A percentile compares a stretch with the other conserved stretches of the same genome.
These are phyloP conservation scores for Debaryomycetaceae sp. DNA, from an alignment of 1,139 yeast genomes.

Conservation along the genomic window DNA sequence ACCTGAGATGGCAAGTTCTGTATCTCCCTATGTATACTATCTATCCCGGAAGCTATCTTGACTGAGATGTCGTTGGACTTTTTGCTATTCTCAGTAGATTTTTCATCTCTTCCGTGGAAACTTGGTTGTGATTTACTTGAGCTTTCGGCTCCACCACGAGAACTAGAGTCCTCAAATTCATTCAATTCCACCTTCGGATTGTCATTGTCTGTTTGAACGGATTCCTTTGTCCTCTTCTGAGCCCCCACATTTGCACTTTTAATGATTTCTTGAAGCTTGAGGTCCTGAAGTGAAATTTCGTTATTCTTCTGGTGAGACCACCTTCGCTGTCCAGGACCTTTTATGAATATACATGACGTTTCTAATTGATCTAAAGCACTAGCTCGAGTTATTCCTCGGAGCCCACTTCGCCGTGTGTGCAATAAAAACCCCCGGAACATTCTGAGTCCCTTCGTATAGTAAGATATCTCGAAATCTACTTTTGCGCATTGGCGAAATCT, in stretches of 20 bases:
- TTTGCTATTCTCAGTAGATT: neutral
- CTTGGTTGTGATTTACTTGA: neutral
- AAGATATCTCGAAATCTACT: neutral
- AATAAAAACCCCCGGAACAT: neutral
- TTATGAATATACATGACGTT: neutral
- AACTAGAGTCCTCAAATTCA: neutral
- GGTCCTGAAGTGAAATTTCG: neutral
- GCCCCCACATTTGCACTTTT: conserved; percentile 22
- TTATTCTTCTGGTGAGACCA: neutral
- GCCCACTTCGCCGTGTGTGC: no score
- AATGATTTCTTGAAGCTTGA: conserved; percentile 13
- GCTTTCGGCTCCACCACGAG: neutral
- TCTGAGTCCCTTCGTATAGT: neutral
- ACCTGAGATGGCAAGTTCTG: conserved; percentile 30
- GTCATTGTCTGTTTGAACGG: conserved; percentile 1
- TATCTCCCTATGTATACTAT: conserved; percentile 19
- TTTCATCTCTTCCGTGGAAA: neutral
- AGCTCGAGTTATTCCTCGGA: no score
- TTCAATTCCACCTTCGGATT: conserved; percentile 1
- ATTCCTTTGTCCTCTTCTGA: conserved; percentile 13
- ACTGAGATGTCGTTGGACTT: conserved; percentile 1
- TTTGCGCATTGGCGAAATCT: neutral
- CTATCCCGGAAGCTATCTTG: conserved; percentile 10
- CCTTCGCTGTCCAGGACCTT: neutral
- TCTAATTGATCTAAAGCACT: no score